Conservation (phyloP, 441 rosid genomes). For the Manihot esculenta region DNA sequence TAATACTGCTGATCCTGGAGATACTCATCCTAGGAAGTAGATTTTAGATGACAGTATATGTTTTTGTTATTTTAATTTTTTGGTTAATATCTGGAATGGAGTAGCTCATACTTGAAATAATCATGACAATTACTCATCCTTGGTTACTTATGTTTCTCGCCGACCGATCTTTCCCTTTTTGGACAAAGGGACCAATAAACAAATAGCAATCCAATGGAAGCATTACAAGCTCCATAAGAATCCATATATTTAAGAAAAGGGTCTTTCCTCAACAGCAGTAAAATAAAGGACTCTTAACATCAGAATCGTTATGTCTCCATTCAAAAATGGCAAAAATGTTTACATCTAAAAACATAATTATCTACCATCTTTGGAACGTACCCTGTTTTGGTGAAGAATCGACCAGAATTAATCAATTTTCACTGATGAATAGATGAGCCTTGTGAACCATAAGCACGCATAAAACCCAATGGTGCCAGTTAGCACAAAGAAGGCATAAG, state of each 20-base stretch:
- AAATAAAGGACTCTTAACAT: conserved; percentile 20
- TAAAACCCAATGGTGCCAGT: conserved; percentile 89
- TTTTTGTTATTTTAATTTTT: neutral
- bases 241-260: conserved; percentile 22
- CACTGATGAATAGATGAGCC: conserved; percentile 92
- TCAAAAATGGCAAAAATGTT: conserved; percentile 34
- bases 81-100: neutral
- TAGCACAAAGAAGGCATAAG: conserved; percentile 80
- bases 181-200: neutral
- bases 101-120: neutral
- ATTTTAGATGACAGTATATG: no score
- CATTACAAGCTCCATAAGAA: conserved; percentile 14
- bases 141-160: no score
- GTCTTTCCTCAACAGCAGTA: conserved; percentile 20
- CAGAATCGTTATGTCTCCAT: conserved; percentile 19
- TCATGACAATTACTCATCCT: no score
- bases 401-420: conserved; percentile 62
- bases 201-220: neutral
- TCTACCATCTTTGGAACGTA: conserved; percentile 27
- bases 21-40: conserved; percentile 66
- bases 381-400: conserved; percentile 18
- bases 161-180: no score
- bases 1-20: conserved; percentile 45
- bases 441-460: conserved; percentile 94
- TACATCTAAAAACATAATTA: conserved; percentile 40